Percentiles rank a stretch among this genome's conserved stretches.
Evolutionary conservation across 108 stramenopile species (phyloP).

Genomic region (Cyclotella distinguenda): DNA sequence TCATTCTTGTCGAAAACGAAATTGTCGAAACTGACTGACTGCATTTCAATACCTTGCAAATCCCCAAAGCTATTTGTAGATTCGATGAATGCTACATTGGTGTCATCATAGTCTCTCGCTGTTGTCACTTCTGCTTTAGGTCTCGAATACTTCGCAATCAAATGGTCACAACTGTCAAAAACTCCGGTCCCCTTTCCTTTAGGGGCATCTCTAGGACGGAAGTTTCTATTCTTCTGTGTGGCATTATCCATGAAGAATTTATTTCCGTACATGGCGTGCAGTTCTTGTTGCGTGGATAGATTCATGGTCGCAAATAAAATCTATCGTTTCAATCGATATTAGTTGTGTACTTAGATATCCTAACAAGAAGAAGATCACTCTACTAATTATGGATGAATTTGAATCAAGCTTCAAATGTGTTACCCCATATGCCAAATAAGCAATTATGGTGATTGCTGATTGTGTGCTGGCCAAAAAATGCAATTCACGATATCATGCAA

Average conservation of each 20-base stretch:
- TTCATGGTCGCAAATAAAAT: not conserved
- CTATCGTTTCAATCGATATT: not conserved
- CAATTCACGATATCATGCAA: no score
- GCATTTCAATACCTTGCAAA: constrained; percentile 1
- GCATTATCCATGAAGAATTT: no score
- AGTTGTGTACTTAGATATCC: not conserved
- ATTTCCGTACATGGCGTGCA: constrained; percentile 16
- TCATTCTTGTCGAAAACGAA: not conserved
- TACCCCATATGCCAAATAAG: not conserved
- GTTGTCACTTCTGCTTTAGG: not conserved
- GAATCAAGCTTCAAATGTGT: constrained; percentile 4
- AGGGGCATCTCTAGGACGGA: not conserved
- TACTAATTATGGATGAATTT: not conserved
- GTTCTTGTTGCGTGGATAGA: not conserved
- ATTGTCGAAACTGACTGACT: constrained; percentile 2
- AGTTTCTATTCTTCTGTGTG: not conserved
- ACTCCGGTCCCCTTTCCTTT: not conserved
- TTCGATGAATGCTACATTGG: not conserved
- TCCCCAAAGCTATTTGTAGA: constrained; percentile 2
- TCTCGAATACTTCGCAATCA: constrained; percentile 9
- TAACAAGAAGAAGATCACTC: not conserved
- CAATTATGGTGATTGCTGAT: not conserved
- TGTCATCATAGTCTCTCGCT: no score
- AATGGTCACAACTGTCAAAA: not conserved
- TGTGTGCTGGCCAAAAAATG: not conserved